Percentiles rank a stretch among this genome's conserved stretches.
phyloP scores from a whole-genome alignment of 2,329 filamentous ascomycete species.

The Trichophyton equinum region DNA sequence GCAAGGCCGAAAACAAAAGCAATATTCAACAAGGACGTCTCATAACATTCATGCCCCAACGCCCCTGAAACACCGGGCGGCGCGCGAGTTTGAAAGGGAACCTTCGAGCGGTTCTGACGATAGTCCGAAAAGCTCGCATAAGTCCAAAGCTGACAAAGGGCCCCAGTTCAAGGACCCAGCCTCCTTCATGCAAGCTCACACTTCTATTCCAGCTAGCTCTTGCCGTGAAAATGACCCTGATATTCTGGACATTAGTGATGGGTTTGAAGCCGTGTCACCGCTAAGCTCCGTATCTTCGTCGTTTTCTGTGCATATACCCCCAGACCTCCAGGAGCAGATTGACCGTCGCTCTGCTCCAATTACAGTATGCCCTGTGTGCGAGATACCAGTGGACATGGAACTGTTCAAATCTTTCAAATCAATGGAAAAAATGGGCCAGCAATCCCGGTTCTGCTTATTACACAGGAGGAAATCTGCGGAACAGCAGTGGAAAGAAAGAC shows the following conservation, averaged over 20 bases:
- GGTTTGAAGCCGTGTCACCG: conserved; percentile 17
- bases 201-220: conserved; percentile 20
- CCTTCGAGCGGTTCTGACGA: background rate
- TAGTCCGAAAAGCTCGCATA: background rate
- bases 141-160: background rate
- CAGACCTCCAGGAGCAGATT: conserved; percentile 13
- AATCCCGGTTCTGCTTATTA: conserved; percentile 50
- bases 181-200: conserved; percentile 19
- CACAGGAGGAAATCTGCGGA: conserved; percentile 48
- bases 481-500: conserved; percentile 37
- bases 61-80: background rate
- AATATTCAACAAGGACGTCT: background rate
- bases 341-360: conserved; percentile 6
- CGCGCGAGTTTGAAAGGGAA: background rate
- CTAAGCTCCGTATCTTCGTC: conserved; percentile 21
- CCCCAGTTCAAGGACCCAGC: background rate
- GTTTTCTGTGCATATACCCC: conserved; percentile 14
- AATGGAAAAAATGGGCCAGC: conserved; percentile 22
- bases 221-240: conserved; percentile 11
- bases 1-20: background rate
- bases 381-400: conserved; percentile 43
- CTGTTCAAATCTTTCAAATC: conserved; percentile 41
- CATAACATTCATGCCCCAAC: background rate
- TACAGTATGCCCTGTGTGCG: conserved; percentile 55
- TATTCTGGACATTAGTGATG: conserved; percentile 16